Conservation (phyloP, 2,329 filamentous ascomycete genomes). For the Beauveria bassiana region DNA sequence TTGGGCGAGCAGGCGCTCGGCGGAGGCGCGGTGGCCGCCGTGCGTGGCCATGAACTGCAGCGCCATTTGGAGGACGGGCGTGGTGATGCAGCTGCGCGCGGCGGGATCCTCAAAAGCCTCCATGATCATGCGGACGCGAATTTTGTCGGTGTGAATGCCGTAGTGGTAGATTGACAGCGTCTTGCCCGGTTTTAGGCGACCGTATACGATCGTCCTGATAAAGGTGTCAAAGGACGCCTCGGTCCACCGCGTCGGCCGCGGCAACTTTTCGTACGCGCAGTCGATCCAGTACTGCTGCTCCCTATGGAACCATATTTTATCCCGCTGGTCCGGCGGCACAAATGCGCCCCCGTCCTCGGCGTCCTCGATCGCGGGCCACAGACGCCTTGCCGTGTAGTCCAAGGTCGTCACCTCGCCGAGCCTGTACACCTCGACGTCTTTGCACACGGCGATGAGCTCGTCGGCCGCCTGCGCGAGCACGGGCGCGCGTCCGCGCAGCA, state of each 20-base stretch:
- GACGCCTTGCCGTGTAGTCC: constrained; percentile 27
- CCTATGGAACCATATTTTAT: constrained; percentile 28
- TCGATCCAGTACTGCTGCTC: constrained; percentile 25
- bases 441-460: constrained; percentile 24
- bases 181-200: constrained; percentile 26
- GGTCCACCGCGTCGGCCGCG: constrained; percentile 34
- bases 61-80: constrained; percentile 34
- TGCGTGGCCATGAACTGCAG: constrained; percentile 32
- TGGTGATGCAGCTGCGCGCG: constrained; percentile 28
- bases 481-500: constrained; percentile 25
- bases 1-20: constrained; percentile 29
- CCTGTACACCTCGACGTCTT: constrained; percentile 26
- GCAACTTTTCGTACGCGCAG: constrained; percentile 30
- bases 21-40: constrained; percentile 27
- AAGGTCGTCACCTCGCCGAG: constrained; percentile 28
- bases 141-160: constrained; percentile 28
- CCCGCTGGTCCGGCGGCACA: constrained; percentile 15
- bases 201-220: constrained; percentile 32
- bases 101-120: constrained; percentile 30
- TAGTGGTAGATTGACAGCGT: constrained; percentile 27
- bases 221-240: constrained; percentile 33
- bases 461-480: constrained; percentile 26
- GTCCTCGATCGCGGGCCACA: constrained; percentile 28
- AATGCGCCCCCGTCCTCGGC: constrained; percentile 17
- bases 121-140: constrained; percentile 31